Evolutionary conservation across 331 rosid genomes (phyloP).

Genomic region (Dryas integrifolia): DNA sequence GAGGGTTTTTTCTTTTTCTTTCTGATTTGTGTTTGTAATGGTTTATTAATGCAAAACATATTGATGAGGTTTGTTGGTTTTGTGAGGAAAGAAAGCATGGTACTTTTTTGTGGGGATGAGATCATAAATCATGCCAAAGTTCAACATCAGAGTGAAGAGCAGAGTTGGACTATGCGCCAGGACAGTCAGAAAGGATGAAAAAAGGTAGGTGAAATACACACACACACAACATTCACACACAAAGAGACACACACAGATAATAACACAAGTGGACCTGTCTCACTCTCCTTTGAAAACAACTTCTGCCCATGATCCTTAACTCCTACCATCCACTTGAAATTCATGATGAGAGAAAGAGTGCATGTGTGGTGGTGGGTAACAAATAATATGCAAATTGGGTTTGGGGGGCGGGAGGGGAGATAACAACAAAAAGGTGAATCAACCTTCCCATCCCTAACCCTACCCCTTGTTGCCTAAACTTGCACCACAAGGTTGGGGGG

Average conservation of each 20-base stretch:
- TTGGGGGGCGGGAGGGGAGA: constrained; percentile 22
- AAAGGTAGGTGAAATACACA: constrained; percentile 56
- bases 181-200: constrained; percentile 35
- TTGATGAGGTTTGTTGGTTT: constrained; percentile 5
- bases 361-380: constrained; percentile 48
- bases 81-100: neutral
- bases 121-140: constrained; percentile 27
- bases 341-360: constrained; percentile 37
- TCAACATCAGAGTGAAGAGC: constrained; percentile 33
- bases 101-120: constrained; percentile 22
- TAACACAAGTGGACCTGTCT: constrained; percentile 45
- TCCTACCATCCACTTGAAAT: constrained; percentile 59
- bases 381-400: constrained; percentile 29
- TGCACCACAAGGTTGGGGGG: constrained; percentile 58
- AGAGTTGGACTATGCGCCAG: constrained; percentile 34
- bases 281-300: constrained; percentile 48
- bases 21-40: neutral
- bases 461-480: constrained; percentile 53
- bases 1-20: neutral
- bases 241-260: constrained; percentile 17
- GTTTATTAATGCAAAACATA: neutral
- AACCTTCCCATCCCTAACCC: constrained; percentile 44
- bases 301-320: constrained; percentile 48
- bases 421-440: constrained; percentile 51
- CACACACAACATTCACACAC: neutral